A percentile compares a stretch with the other conserved stretches of the same genome.
Evolutionary conservation across 306 rosid species (phyloP).

Genomic region (Rosa rugosa): DNA sequence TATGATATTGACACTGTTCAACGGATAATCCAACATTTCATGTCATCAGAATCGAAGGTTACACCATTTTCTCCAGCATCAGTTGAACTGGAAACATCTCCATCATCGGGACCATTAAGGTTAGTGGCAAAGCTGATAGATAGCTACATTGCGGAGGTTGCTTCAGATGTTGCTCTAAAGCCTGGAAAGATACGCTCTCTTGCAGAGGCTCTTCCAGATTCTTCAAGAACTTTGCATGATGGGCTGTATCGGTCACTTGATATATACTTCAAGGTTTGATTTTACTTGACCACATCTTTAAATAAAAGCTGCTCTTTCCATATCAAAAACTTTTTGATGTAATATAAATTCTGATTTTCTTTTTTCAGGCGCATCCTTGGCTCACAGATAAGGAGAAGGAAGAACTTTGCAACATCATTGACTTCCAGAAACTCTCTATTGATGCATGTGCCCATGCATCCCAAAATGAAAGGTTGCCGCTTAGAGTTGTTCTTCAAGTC

Average conservation of each 20-base stretch:
- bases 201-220: slow-evolving; percentile 69
- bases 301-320: background rate
- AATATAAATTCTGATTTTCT: slow-evolving; percentile 15
- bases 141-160: slow-evolving; percentile 56
- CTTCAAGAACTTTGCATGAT: slow-evolving; percentile 77
- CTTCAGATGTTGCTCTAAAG: slow-evolving; percentile 55
- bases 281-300: slow-evolving; percentile 31
- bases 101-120: slow-evolving; percentile 52
- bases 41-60: slow-evolving; percentile 47
- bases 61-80: slow-evolving; percentile 74
- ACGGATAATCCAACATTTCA: slow-evolving; percentile 63
- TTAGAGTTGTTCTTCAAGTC: slow-evolving; percentile 91
- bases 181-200: slow-evolving; percentile 42
- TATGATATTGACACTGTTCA: slow-evolving; percentile 74
- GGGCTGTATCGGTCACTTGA: slow-evolving; percentile 89
- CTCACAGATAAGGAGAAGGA: slow-evolving; percentile 70
- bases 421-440: slow-evolving; percentile 79
- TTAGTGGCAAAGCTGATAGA: slow-evolving; percentile 64
- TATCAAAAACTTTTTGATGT: background rate
- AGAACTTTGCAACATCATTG: slow-evolving; percentile 78
- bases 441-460: slow-evolving; percentile 97
- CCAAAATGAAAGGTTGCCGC: slow-evolving; percentile 83
- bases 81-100: slow-evolving; percentile 46
- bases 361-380: slow-evolving; percentile 85
- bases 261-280: slow-evolving; percentile 80